These are phyloP conservation scores for Metschnikowia reukaufii DNA, from an alignment of 805 yeast genomes.

Conservation along the genomic window DNA sequence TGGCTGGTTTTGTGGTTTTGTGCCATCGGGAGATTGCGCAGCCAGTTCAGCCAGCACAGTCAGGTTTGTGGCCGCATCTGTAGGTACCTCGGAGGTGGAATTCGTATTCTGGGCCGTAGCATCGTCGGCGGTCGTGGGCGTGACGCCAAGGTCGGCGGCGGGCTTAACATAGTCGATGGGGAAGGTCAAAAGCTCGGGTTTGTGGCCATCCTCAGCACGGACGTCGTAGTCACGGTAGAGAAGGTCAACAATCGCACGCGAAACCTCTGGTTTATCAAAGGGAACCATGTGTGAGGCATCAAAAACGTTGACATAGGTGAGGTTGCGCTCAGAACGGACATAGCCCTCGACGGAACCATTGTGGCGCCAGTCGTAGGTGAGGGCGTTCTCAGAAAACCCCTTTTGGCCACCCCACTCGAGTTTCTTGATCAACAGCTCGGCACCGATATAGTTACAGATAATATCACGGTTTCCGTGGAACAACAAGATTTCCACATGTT, in stretches of 20 bases:
- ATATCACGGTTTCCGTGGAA: constrained; percentile 89
- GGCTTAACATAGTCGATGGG: constrained; percentile 1
- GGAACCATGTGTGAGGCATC: constrained; percentile 96
- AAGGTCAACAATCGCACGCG: constrained; percentile 69
- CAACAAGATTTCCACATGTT: constrained; percentile 60
- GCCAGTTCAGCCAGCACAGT: not conserved
- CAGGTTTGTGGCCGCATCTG: not conserved
- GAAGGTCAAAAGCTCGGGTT: constrained; percentile 15
- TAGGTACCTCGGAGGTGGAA: not conserved
- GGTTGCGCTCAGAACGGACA: constrained; percentile 55
- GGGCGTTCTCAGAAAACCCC: constrained; percentile 47
- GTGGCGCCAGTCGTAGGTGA: constrained; percentile 44
- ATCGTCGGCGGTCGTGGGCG: not conserved
- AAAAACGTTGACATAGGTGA: constrained; percentile 71
- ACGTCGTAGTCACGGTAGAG: constrained; percentile 23
- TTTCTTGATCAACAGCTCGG: constrained; percentile 60
- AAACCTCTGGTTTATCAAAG: constrained; percentile 66
- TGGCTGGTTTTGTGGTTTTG: not conserved
- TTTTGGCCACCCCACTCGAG: constrained; percentile 57
- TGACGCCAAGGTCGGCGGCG: not conserved
- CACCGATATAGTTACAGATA: constrained; percentile 81
- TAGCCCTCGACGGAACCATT: constrained; percentile 39
- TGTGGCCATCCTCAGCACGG: constrained; percentile 16
- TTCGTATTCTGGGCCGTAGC: not conserved
- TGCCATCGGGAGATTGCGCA: not conserved